These are phyloP conservation scores for Coemansia sp. DNA, from an alignment of 192 early-diverging fungal species.

Conservation along the genomic window DNA sequence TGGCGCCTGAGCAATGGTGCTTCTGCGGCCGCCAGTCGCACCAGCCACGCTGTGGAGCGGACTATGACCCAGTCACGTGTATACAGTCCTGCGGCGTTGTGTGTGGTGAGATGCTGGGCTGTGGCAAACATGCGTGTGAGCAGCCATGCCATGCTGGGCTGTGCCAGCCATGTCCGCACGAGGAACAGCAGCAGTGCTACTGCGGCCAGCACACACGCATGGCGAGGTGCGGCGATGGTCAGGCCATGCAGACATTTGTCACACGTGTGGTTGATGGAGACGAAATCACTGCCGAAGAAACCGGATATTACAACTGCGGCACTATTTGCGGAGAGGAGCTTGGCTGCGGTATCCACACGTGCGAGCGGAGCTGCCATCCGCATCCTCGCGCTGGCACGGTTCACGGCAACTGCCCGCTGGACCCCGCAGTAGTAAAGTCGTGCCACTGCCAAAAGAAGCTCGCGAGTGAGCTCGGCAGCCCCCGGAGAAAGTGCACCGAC, in stretches of 20 bases:
- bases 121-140: conserved; percentile 68
- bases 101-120: conserved; percentile 69
- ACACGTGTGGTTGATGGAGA: neutral
- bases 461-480: conserved; percentile 18
- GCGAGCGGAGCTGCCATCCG: conserved; percentile 61
- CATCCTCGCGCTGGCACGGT: neutral
- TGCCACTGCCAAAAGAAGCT: conserved; percentile 43
- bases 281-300: conserved; percentile 6
- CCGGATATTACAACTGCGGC: conserved; percentile 35
- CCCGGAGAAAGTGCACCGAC: conserved; percentile 41
- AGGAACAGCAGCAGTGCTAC: conserved; percentile 63
- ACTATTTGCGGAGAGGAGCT: conserved; percentile 26
- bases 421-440: conserved; percentile 21
- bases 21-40: conserved; percentile 75
- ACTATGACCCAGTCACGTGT: conserved; percentile 65
- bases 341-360: conserved; percentile 67
- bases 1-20: conserved; percentile 75
- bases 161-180: conserved; percentile 63
- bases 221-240: conserved; percentile 62
- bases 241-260: conserved; percentile 17
- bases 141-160: conserved; percentile 68
- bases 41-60: conserved; percentile 69
- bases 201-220: conserved; percentile 64
- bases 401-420: conserved; percentile 34
- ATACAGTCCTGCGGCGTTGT: conserved; percentile 66